Evolutionary conservation across 2,329 filamentous ascomycete genomes (phyloP), one percentile per base, ranked within the genome.

Genomic region (Neospermospora avenae): DNA sequence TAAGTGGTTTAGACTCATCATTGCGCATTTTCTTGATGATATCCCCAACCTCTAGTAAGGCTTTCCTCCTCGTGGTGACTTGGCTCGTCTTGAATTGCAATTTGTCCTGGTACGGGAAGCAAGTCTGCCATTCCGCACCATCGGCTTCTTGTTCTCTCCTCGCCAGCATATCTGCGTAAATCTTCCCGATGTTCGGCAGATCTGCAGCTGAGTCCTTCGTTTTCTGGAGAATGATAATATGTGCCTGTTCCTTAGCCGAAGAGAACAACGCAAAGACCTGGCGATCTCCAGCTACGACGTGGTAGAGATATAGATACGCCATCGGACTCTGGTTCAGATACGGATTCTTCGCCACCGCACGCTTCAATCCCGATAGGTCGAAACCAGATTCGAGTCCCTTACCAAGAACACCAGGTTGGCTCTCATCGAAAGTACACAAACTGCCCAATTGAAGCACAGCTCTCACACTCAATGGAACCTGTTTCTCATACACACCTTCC

Each of bases 181-280:
- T 86, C 69, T 89, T 95, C 63, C 90, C 88, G 28, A 96, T 83
- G 63, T 98, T 99, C 0, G 95, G 95, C 67, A 99, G 81, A 31
- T 93, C 90, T 69, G 96, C 89, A 1, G 78, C 81, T 5, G 85
- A 82, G 67, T 97, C 93, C 67, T 87, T 88, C 48, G 83, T 86
- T 70, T 88, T 89, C 71, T 95, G 93, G 39, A 96, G 81, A n/a
- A 97, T 88, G 54, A 98, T 81, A 54, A 99, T 84, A 69, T 96
- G 85, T 0, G 93, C 95, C 68, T 95, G 86, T 13, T 86, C 82
- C 64, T 84, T 88, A 0, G 85, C 84, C 0, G 91, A 93, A 0
- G 93, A 98, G 74, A 99, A 96, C 4, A 99, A 74, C 0, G 91
- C 93, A 73, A 97, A 98, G 55, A 99, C 88, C 70, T 99, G 93